A percentile compares a stretch with the other conserved stretches of the same genome.
phyloP scores from a whole-genome alignment of 1,139 yeast species.

The Debaryomyces subglobosus region DNA sequence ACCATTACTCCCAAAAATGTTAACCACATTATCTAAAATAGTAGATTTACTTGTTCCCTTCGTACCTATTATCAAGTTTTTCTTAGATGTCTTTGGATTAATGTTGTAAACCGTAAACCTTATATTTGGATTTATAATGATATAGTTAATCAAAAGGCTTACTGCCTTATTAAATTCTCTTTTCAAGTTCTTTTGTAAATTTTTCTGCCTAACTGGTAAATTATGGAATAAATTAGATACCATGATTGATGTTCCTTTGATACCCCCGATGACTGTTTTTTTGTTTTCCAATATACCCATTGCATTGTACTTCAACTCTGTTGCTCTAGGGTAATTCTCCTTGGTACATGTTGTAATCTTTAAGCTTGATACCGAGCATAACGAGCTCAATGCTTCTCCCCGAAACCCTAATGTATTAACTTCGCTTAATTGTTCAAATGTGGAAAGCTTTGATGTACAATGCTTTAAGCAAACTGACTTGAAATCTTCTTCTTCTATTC shows the following conservation, averaged over 20 bases:
- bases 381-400: conserved; percentile 82
- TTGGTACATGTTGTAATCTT: conserved; percentile 58
- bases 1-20: conserved; percentile 71
- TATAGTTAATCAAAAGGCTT: conserved; percentile 64
- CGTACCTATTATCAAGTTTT: conserved; percentile 50
- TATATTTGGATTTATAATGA: conserved; percentile 60
- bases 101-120: conserved; percentile 63
- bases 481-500: conserved; percentile 64
- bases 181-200: conserved; percentile 66
- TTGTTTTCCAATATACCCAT: conserved; percentile 50
- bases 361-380: conserved; percentile 64
- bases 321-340: conserved; percentile 57
- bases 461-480: conserved; percentile 67
- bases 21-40: conserved; percentile 56
- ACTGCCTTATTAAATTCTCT: conserved; percentile 74
- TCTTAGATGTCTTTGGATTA: conserved; percentile 46
- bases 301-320: conserved; percentile 52
- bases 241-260: conserved; percentile 60
- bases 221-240: conserved; percentile 59
- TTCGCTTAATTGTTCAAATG: conserved; percentile 57
- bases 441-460: conserved; percentile 74
- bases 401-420: conserved; percentile 74
- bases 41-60: conserved; percentile 45
- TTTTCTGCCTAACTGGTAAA: conserved; percentile 75
- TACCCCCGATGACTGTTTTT: conserved; percentile 49